Base-by-base conservation (phyloP, 2,329 filamentous ascomycete species). In the Fusarium chuoi region DNA sequence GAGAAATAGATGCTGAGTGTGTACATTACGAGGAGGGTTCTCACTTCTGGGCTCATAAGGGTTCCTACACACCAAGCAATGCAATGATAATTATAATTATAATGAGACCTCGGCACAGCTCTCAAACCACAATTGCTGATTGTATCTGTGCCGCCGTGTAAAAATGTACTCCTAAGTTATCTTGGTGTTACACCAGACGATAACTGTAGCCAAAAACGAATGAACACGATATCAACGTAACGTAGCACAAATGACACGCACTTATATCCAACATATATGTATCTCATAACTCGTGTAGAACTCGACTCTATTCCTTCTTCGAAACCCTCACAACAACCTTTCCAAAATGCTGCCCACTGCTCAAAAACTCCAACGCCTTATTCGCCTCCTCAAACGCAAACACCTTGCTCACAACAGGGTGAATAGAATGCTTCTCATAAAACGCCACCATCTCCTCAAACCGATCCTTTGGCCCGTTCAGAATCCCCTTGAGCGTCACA, bases 401-500 rank as follows among this genome's bases (percentile, higher is more conserved):
- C 7, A 84, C 82, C 73, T 79, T 82, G 73, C 86, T 84, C 44
- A 89, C 81, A 2, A 89, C 83, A 7, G 87, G 87, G 56, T 78
- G 81, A 45, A 89, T 86, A 68, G 78, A 58, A 65, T 85, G 81
- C 52, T 80, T 76, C 65, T 84, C 81, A 70, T 87, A 87, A 51
- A 87, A 86, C 38, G 52, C 63, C 42, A 86, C 71, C 86, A 89
- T 88, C 80, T 90, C 88, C 79, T 88, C 86, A 65, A 89, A 85
- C 46, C 84, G 79, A 54, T 86, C 84, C 62, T 80, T 78, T 15
- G 91, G 89, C 0, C 91, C 91, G 78, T 92, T 92, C 35, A 92
- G 75, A 12, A 92, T 87, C 0, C 91, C 85, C 75, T 85, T 85
- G 57, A 87, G 78, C 38, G 85, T 87, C 20, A 85, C 84, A 68